Conservation (phyloP, 1,284 basidiomycete species). For the Ustilago crameri region DNA sequence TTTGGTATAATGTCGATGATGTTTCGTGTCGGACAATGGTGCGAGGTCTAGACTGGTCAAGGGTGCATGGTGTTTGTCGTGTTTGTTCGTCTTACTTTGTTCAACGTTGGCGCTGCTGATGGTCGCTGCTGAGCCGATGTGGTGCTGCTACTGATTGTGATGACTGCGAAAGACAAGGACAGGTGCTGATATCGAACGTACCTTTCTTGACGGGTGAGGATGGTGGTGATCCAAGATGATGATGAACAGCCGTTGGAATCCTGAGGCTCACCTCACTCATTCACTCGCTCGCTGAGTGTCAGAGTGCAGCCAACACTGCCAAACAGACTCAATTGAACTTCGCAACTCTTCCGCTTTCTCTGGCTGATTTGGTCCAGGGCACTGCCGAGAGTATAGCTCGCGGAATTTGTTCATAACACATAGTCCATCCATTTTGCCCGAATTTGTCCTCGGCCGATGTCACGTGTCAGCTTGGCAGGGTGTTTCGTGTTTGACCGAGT, state of each 20-base stretch:
- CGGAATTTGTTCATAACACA: too few species aligned
- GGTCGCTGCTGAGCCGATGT: slow-evolving; percentile 1
- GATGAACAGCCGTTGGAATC: slow-evolving; percentile 14
- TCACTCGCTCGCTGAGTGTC: too few species aligned
- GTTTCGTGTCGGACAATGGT: too few species aligned
- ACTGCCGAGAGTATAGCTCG: too few species aligned
- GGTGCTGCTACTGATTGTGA: slow-evolving; percentile 1
- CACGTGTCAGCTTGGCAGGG: neutral
- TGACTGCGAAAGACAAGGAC: slow-evolving; percentile 19
- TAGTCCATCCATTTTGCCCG: too few species aligned
- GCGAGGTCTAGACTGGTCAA: too few species aligned
- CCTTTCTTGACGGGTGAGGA: slow-evolving; percentile 48
- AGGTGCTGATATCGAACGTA: slow-evolving; percentile 20
- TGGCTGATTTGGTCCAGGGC: too few species aligned
- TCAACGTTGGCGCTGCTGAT: neutral
- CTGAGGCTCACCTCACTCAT: slow-evolving; percentile 6
- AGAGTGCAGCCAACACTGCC: slow-evolving; percentile 1
- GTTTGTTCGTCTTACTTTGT: too few species aligned
- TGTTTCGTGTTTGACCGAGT: neutral
- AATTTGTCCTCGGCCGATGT: too few species aligned
- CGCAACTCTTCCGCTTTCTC: neutral
- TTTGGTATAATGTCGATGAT: neutral
- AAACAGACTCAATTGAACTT: slow-evolving; percentile 2
- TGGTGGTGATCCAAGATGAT: slow-evolving; percentile 47
- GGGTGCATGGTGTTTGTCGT: too few species aligned